These are phyloP conservation scores for Gelatoporia subvermispora DNA, from an alignment of 768 basidiomycete genomes.

Conservation along the genomic window DNA sequence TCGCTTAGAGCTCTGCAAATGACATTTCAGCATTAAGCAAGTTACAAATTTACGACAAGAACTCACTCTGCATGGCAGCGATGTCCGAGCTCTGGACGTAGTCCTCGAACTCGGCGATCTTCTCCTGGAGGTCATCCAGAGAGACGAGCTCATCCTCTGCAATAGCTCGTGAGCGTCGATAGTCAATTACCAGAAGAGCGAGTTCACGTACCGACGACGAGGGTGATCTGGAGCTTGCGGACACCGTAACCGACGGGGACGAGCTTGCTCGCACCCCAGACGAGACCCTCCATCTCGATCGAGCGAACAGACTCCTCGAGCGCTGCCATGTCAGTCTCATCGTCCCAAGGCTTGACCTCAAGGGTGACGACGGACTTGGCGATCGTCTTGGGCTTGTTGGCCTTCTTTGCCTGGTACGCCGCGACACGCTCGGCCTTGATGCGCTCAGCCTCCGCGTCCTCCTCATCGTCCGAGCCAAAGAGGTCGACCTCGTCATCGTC, in stretches of 20 bases:
- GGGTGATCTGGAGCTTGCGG: conserved; percentile 78
- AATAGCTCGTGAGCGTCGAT: background rate
- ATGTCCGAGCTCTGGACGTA: conserved; percentile 89
- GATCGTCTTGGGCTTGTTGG: conserved; percentile 76
- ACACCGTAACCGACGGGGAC: conserved; percentile 93
- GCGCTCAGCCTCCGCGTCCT: conserved; percentile 47
- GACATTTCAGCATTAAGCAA: background rate
- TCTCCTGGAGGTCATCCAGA: conserved; percentile 89
- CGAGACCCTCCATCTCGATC: conserved; percentile 83
- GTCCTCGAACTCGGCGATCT: conserved; percentile 80
- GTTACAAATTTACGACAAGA: background rate
- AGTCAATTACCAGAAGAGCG: too few relatives aligned
- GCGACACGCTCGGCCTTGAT: conserved; percentile 86
- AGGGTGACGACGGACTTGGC: conserved; percentile 99
- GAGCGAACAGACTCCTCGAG: conserved; percentile 83
- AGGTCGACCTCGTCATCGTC: conserved; percentile 67
- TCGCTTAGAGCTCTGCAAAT: conserved; percentile 10
- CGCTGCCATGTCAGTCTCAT: conserved; percentile 93
- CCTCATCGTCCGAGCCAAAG: conserved; percentile 53
- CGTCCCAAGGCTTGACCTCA: conserved; percentile 99
- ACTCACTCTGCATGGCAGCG: conserved; percentile 88
- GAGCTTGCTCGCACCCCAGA: conserved; percentile 94
- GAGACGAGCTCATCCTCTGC: conserved; percentile 95
- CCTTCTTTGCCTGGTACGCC: conserved; percentile 92
- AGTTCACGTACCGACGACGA: conserved; percentile 39